A percentile compares a stretch with the other conserved stretches of the same genome.
phyloP scores from a whole-genome alignment of 768 basidiomycete genomes.

The Rubroboletus pulcherrimus region DNA sequence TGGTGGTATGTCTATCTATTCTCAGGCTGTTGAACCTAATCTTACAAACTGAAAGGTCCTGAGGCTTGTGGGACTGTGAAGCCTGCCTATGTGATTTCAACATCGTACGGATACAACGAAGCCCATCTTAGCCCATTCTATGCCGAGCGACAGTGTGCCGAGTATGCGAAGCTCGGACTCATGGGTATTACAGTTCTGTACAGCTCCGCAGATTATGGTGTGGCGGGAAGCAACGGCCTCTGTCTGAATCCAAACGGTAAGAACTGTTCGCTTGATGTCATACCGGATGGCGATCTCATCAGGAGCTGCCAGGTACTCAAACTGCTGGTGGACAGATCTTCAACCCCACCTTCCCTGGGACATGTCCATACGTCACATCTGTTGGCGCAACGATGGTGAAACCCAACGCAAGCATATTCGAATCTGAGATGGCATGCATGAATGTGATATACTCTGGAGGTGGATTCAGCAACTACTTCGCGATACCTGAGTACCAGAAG shows the following conservation, averaged over 20 bases:
- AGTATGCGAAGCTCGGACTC: constrained; percentile 44
- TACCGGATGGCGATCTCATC: neutral
- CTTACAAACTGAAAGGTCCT: constrained; percentile 11
- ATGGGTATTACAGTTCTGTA: constrained; percentile 36
- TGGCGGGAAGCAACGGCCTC: constrained; percentile 23
- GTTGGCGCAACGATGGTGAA: constrained; percentile 48
- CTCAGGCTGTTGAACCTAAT: neutral
- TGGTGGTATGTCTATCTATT: constrained; percentile 11
- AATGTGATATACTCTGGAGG: constrained; percentile 43
- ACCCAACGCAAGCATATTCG: constrained; percentile 29
- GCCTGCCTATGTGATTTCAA: constrained; percentile 41
- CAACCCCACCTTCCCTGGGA: constrained; percentile 49
- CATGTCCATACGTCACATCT: constrained; percentile 49
- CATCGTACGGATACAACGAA: constrained; percentile 42
- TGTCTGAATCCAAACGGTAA: constrained; percentile 33
- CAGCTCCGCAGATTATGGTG: constrained; percentile 32
- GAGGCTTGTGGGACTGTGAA: constrained; percentile 36
- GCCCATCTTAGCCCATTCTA: constrained; percentile 35
- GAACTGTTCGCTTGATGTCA: neutral
- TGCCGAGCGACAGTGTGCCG: constrained; percentile 39
- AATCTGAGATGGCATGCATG: constrained; percentile 51
- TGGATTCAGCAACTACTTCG: constrained; percentile 41
- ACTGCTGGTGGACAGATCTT: constrained; percentile 47
- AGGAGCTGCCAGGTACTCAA: constrained; percentile 17
- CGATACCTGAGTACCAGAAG: constrained; percentile 39